Evolutionary conservation across 1,284 basidiomycete genomes (phyloP), one percentile per base, ranked within the genome.

Genomic region (Anthracocystis setariae): DNA sequence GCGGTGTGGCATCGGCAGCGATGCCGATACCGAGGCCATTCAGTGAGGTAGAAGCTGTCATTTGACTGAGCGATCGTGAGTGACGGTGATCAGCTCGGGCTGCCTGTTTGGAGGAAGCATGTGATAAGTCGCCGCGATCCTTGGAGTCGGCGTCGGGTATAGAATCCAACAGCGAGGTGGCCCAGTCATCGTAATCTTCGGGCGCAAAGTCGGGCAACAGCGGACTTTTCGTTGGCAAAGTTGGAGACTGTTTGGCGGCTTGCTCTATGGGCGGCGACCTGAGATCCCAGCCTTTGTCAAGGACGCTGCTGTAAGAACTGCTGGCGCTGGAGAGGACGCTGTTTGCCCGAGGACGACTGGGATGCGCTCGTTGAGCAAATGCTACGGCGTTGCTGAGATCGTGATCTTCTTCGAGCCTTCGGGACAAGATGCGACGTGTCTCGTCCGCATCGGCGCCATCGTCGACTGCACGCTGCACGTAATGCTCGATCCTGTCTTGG

Each of bases 291-390:
- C 55, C 69, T 44, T 63, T 53, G 5, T 77, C 59, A 21, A 77
- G 60, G 17, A 77, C 74, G 39, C 69, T 73, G 52, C 69, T 73
- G 49, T 77, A 77, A 0, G 74, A 69, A 29, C 57, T 77, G 58
- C 74, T 76, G 35, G 74, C 63, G 24, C 40, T 57, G 37, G 74
- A 76, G 8, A 62, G 43, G 38, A 29, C 29, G 33, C 59, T 61
- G n/a, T 67, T 59, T 29, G 55, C 45, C 18, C 56, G 52, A 5
- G 47, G 39, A 8, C 44, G 51, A 18, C n/a, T 39, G 18, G 53
- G 35, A 17, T 32, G 35, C 33, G 55, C n/a, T 5, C 39, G 29
- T 8, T 40, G 20, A 8, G 54, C 42, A 4, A 52, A 47, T 24
- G 52, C 48, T 5, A 69, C 21, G 0, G 46, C 49, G 18, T 53